Evolutionary conservation across 225 moss, liverwort and hornwort genomes (phyloP), one percentile per base, ranked within the genome.

Genomic region (Bryum argenteum): DNA sequence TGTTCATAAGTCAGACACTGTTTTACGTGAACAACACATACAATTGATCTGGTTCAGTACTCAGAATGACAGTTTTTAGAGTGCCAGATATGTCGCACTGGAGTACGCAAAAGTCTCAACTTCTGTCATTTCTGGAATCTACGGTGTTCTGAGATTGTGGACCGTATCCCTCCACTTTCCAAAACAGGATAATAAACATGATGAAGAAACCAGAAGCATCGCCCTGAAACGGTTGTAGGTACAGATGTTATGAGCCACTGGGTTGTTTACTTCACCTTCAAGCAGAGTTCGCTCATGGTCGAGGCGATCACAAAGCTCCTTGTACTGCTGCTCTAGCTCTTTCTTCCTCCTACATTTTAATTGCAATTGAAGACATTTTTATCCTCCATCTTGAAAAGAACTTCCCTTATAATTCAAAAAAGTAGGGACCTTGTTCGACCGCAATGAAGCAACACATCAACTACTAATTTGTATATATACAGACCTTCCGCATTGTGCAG

Each of bases 261-360:
- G 11, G 14, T 71, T 8, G 58, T n/a, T 0, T 77, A 48, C 48
- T 16, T 4, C 16, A 82, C 91, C 85, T 82, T 87, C 74, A 58
- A 95, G 73, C 66, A 70, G 42, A 70, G 75, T 75, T 76, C 61
- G 75, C 18, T 95, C 87, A 33, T 84, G 81, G 63, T 89, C 80
- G 43, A 90, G 73, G 51, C 82, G 78, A 54, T 84, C 82, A 52
- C 78, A 81, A 54, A 78, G 79, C 15, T 72, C 85, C 75, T 67
- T 85, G 58, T 81, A 78, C 57, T 87, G 79, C 59, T 78, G 85
- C 69, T 92, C 90, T 26, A 92, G 69, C 70, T 90, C 87, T 73
- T 85, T 91, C 21, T 76, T 85, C 70, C 79, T 85, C 77, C 94
- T 83, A 65, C 51, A 44, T 11, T 50, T 38, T 10, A 61, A 55